phyloP scores from a whole-genome alignment of 805 yeast species.

The Torulaspora gathmanii region DNA sequence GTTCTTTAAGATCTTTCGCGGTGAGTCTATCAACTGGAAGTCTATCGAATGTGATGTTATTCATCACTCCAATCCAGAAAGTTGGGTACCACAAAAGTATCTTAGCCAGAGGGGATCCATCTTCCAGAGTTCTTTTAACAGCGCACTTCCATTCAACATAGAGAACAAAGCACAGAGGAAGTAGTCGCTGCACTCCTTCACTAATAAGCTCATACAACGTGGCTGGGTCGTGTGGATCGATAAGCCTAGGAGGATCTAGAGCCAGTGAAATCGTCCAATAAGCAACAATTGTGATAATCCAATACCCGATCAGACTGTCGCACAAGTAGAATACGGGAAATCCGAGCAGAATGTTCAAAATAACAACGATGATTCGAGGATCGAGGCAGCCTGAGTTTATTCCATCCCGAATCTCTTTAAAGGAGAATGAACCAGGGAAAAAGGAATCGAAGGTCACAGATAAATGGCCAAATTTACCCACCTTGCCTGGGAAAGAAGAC shows the following conservation, averaged over 20 bases:
- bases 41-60: conserved; percentile 83
- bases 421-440: conserved; percentile 69
- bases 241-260: conserved; percentile 71
- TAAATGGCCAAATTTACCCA: conserved; percentile 47
- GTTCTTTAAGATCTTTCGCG: conserved; percentile 59
- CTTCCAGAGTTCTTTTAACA: conserved; percentile 45
- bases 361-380: conserved; percentile 54
- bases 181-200: conserved; percentile 62
- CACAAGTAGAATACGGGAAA: conserved; percentile 53
- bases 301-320: conserved; percentile 47
- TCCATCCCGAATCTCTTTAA: conserved; percentile 42
- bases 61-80: conserved; percentile 79
- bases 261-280: conserved; percentile 78
- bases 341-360: conserved; percentile 59
- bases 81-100: conserved; percentile 61
- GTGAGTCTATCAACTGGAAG: conserved; percentile 85
- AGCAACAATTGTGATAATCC: conserved; percentile 60
- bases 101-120: conserved; percentile 41
- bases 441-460: conserved; percentile 58
- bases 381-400: conserved; percentile 57
- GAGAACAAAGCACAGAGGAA: conserved; percentile 69
- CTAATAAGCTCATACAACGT: conserved; percentile 58
- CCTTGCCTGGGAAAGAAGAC: conserved; percentile 42
- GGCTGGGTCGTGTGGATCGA: conserved; percentile 50
- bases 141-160: conserved; percentile 64